These are phyloP conservation scores for Nakataea oryzae DNA, from an alignment of 2,329 filamentous ascomycete species.

Conservation along the genomic window DNA sequence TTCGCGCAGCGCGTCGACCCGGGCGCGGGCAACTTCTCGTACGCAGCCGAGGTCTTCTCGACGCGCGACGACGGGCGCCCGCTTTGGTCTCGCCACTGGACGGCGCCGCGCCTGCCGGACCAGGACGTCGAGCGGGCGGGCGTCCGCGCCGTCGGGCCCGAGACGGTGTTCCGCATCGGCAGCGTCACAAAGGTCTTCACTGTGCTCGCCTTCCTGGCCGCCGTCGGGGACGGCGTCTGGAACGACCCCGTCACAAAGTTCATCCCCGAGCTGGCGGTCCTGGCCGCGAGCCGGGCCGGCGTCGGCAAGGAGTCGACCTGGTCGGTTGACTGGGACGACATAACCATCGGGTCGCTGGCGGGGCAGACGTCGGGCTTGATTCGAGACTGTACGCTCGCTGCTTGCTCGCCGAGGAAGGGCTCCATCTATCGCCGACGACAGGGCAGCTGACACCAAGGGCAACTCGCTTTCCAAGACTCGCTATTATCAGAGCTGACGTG, in stretches of 20 bases:
- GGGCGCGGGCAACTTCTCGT: conserved; percentile 19
- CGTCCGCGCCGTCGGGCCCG: conserved; percentile 12
- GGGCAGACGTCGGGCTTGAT: conserved; percentile 19
- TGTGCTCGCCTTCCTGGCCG: conserved; percentile 14
- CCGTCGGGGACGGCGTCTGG: conserved; percentile 12
- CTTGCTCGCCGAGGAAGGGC: not conserved
- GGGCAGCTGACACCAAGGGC: not conserved
- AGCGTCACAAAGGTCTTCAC: conserved; percentile 24
- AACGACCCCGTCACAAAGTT: conserved; percentile 15
- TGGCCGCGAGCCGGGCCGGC: not conserved
- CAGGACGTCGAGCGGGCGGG: conserved; percentile 1
- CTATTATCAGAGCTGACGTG: conserved; percentile 14
- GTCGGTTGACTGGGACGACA: not conserved
- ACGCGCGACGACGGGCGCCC: conserved; percentile 13
- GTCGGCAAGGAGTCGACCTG: conserved; percentile 1
- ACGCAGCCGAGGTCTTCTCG: conserved; percentile 21
- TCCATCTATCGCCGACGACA: not conserved
- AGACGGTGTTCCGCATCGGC: conserved; percentile 23
- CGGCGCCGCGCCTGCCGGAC: conserved; percentile 16
- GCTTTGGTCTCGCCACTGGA: conserved; percentile 16
- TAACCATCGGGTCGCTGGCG: conserved; percentile 13
- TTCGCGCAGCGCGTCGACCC: conserved; percentile 10
- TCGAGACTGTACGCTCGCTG: conserved; percentile 19
- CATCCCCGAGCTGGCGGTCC: conserved; percentile 14
- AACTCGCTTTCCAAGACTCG: conserved; percentile 9